phyloP scores from a whole-genome alignment of 768 basidiomycete genomes.

The Serpula lacrymans region DNA sequence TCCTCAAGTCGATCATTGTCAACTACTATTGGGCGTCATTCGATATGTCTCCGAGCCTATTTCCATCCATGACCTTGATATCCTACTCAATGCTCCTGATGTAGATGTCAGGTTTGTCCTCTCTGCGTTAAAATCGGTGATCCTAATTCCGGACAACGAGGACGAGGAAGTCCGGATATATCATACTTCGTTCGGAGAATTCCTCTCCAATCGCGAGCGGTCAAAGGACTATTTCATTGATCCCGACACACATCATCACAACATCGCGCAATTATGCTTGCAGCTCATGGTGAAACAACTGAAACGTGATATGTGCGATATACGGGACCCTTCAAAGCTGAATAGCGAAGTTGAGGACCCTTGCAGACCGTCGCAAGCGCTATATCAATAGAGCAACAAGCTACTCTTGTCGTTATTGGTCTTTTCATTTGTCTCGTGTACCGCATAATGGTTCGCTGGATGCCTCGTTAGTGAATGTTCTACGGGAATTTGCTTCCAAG shows the following conservation, averaged over 20 bases:
- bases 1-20: conserved; percentile 13
- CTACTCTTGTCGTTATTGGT: conserved; percentile 18
- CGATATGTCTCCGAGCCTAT: conserved; percentile 14
- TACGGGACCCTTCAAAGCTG: conserved; percentile 12
- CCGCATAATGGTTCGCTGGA: conserved; percentile 6
- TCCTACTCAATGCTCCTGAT: conserved; percentile 9
- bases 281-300: conserved; percentile 11
- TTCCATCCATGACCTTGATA: conserved; percentile 8
- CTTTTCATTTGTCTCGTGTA: conserved; percentile 13
- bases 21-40: conserved; percentile 15
- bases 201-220: conserved; percentile 13
- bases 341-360: conserved; percentile 13
- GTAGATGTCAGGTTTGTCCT: conserved; percentile 14
- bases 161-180: conserved; percentile 17
- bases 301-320: conserved; percentile 13
- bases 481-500: conserved; percentile 11
- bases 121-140: conserved; percentile 16
- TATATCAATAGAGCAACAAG: conserved; percentile 10
- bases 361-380: conserved; percentile 5
- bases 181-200: conserved; percentile 19
- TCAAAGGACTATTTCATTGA: conserved; percentile 10
- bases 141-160: conserved; percentile 11
- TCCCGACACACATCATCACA: conserved; percentile 10
- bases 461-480: conserved; percentile 7
- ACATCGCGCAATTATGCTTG: conserved; percentile 15